Percentiles rank a stretch among this genome's conserved stretches.
Conservation (phyloP, 768 basidiomycete species). For the Chalciporus chontae region DNA sequence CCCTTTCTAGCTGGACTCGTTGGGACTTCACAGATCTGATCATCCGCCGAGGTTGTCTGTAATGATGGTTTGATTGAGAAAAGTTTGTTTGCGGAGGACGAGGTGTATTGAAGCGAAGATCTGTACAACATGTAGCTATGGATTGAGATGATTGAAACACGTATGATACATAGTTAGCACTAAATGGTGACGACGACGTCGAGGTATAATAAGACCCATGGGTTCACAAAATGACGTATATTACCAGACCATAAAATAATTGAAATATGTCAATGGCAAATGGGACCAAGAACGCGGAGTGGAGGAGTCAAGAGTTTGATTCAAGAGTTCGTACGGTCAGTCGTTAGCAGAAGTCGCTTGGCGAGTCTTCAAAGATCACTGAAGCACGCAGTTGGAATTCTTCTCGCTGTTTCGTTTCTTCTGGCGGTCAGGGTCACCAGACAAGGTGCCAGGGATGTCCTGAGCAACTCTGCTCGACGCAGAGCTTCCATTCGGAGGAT, state of each 20-base stretch:
- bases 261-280: neutral
- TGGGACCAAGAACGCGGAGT: neutral
- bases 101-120: conserved; percentile 3
- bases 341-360: neutral
- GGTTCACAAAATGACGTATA: conserved; percentile 7
- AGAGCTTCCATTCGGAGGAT: conserved; percentile 7
- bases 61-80: no score
- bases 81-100: no score
- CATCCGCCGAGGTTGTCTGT: neutral
- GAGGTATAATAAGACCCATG: conserved; percentile 7
- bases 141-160: neutral
- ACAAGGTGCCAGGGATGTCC: conserved; percentile 6
- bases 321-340: neutral
- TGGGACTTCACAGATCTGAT: neutral
- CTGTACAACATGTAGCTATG: neutral
- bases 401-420: conserved; percentile 31
- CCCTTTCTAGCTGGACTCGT: neutral
- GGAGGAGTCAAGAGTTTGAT: neutral
- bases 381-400: conserved; percentile 23
- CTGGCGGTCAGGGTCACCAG: conserved; percentile 16
- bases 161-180: neutral
- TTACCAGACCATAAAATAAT: conserved; percentile 18
- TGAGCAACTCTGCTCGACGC: conserved; percentile 8
- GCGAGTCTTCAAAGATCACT: conserved; percentile 11
- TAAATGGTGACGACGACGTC: neutral